Evolutionary conservation across 495 filamentous ascomycete species (phyloP).

Genomic region (Trichodelitschia bisporula): DNA sequence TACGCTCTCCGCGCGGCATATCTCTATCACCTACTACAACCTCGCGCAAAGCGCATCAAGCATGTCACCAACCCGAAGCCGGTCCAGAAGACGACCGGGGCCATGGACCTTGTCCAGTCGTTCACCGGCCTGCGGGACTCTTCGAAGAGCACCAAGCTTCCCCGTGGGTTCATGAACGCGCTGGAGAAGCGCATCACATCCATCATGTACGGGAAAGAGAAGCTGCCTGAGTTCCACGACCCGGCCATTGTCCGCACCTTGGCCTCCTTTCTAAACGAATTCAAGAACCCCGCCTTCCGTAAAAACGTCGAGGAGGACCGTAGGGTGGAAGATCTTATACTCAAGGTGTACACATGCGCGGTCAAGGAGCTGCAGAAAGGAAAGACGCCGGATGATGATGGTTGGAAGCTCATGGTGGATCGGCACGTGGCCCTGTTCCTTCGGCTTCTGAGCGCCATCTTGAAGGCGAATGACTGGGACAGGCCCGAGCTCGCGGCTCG

Average conservation of each 20-base stretch:
- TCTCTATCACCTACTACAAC: conserved; percentile 79
- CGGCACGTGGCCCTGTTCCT: conserved; percentile 90
- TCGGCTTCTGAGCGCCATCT: conserved; percentile 51
- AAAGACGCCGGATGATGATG: conserved; percentile 58
- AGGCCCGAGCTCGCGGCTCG: conserved; percentile 57
- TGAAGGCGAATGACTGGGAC: conserved; percentile 66
- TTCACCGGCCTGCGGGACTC: conserved; percentile 50
- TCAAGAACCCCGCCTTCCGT: conserved; percentile 46
- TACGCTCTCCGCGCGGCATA: conserved; percentile 81
- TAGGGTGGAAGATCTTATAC: conserved; percentile 65
- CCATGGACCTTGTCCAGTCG: conserved; percentile 45
- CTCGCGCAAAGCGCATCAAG: conserved; percentile 64
- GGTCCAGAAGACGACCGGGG: conserved; percentile 38
- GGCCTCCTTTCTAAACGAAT: conserved; percentile 51
- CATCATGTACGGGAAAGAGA: conserved; percentile 44
- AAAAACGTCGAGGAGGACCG: conserved; percentile 80
- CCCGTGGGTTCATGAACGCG: conserved; percentile 47
- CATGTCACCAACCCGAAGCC: conserved; percentile 30
- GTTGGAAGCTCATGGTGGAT: conserved; percentile 83
- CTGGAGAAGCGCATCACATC: conserved; percentile 43
- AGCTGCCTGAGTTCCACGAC: conserved; percentile 55
- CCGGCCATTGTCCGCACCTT: conserved; percentile 54
- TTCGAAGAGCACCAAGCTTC: conserved; percentile 58
- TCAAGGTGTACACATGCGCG: conserved; percentile 77
- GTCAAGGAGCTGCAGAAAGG: conserved; percentile 74